Evolutionary conservation across 805 yeast genomes (phyloP).

Genomic region (Yamadazyma olivae): DNA sequence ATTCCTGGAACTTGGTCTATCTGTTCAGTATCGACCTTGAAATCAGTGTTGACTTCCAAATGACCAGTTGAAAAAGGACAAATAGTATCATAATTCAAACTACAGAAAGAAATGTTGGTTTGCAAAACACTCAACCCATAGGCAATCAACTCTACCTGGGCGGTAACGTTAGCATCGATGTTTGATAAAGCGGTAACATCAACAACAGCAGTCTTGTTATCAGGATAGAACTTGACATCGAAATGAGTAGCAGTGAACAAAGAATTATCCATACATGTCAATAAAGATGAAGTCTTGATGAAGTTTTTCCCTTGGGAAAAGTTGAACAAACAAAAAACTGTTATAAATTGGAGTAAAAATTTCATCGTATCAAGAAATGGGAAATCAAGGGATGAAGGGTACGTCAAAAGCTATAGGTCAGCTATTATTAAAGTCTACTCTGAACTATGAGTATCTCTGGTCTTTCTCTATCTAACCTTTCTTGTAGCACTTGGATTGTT

Average conservation of each 20-base stretch:
- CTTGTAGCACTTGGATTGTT: no score
- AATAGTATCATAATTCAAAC: conserved; percentile 43
- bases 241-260: conserved; percentile 81
- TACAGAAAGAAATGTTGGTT: conserved; percentile 62
- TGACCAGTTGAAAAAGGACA: conserved; percentile 92
- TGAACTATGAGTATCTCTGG: no score
- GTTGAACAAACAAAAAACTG: conserved; percentile 1
- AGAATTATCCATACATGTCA: conserved; percentile 91
- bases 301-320: conserved; percentile 15
- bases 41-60: conserved; percentile 60
- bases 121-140: conserved; percentile 73
- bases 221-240: conserved; percentile 71
- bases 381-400: no score
- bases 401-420: no score
- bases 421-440: no score
- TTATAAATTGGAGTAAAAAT: conserved; percentile 1
- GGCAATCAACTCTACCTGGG: conserved; percentile 63
- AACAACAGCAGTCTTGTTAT: conserved; percentile 57
- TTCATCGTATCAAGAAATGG: conserved; percentile 8
- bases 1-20: conserved; percentile 66
- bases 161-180: conserved; percentile 67
- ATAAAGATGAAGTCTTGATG: conserved; percentile 61
- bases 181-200: conserved; percentile 78
- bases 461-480: no score
- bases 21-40: conserved; percentile 40